Base-by-base conservation (phyloP, 306 rosid genomes). In the Medicago ruthenica region DNA sequence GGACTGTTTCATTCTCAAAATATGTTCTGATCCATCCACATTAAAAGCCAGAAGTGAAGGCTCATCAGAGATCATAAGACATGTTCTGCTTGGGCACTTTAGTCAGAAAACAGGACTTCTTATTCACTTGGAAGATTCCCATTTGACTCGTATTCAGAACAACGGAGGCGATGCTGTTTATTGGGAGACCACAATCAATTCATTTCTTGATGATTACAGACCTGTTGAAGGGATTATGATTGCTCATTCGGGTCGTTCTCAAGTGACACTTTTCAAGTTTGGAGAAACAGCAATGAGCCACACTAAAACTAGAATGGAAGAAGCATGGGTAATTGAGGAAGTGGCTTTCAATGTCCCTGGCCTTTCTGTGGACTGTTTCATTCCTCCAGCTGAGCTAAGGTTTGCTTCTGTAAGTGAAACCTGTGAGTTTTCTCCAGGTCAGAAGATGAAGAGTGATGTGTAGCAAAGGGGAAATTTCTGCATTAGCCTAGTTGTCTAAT, bases 241-340 rank as follows among this genome's bases (percentile, higher is more conserved):
- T 13, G 98, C 98, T 70, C 98, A 95, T 78, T 90, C 97, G 0
- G 98, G 98, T 34, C 93, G 96, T 45, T 95, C 98, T 8, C 92
- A 90, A 9, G 98, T 90, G 66, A 95, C 98, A 10, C 97, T 95
- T 68, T 95, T 95, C 93, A 87, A 97, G 82, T 95, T 95, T 65
- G 98, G 98, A 69, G 98, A 95, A 82, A 95, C 98, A 8, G 97
- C 98, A 42, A 85, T 95, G 98, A 92, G 97, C 80, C 98, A 95
- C 90, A 90, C 97, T 1, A 95, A 95, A 80, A 92, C 98, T 12
- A 84, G 96, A 81, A 95, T 95, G 98, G 98, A 95, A 85, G 98
- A 95, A 84, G 96, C 97, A 41, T 95, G 98, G 98, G 85, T 97
- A 4, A 90, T 95, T 37, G 98, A 95, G 87, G 98, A 95, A 83